phyloP scores from a whole-genome alignment of 805 yeast genomes.

The Kuraishia hungarica region DNA sequence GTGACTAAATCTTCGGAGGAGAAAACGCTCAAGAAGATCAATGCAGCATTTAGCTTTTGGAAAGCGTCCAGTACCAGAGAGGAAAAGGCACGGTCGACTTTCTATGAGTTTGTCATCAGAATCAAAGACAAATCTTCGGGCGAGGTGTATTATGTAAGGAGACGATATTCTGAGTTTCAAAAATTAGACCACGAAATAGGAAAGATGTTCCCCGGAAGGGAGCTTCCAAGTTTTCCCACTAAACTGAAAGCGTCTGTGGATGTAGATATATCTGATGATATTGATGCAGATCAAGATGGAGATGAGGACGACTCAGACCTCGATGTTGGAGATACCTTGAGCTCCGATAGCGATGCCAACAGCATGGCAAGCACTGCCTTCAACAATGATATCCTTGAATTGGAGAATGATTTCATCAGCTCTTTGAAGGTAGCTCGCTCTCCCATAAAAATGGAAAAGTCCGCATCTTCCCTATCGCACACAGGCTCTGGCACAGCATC shows the following conservation, averaged over 20 bases:
- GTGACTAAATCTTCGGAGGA: constrained; percentile 33
- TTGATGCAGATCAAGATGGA: constrained; percentile 5
- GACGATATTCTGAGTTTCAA: constrained; percentile 64
- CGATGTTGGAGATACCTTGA: background rate
- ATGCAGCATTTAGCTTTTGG: background rate
- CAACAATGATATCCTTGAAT: background rate
- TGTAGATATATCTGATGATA: constrained; percentile 8
- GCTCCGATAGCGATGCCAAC: background rate
- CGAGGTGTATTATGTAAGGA: constrained; percentile 38
- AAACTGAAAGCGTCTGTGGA: constrained; percentile 17
- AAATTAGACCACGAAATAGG: constrained; percentile 44
- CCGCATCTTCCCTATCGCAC: background rate
- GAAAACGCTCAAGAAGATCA: constrained; percentile 6
- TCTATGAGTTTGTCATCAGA: constrained; percentile 40
- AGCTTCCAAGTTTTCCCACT: constrained; percentile 28
- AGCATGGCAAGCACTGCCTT: background rate
- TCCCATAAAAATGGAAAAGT: background rate
- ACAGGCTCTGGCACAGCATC: background rate
- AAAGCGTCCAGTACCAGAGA: background rate
- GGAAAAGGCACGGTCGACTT: constrained; percentile 5
- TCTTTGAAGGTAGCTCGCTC: background rate
- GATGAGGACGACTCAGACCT: constrained; percentile 5
- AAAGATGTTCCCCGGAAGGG: constrained; percentile 59
- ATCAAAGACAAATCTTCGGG: constrained; percentile 26
- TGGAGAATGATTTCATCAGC: constrained; percentile 4